Evolutionary conservation across 768 basidiomycete species (phyloP), one percentile per base, ranked within the genome.

Genomic region (Cyathus striatus): DNA sequence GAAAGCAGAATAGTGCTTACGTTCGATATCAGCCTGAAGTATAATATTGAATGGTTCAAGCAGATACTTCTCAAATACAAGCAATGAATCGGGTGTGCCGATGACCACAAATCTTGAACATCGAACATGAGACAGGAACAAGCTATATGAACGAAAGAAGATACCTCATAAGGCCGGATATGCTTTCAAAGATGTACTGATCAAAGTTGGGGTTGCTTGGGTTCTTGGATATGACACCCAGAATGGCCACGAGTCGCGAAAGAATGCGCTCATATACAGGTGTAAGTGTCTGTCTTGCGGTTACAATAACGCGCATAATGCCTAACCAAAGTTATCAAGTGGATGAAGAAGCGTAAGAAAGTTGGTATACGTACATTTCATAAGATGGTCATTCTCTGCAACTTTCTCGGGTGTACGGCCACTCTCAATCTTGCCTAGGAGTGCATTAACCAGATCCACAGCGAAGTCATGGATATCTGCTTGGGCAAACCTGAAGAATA

Each of bases 141-240:
- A 16, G 49, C 16, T 39, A 32, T 20, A 43, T 21, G 17, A 26
- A 17, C n/a, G 44, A 21, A 27, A 3, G 23, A 26, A 27, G 35
- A 18, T 43, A 89, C 89, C 90, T 78, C 70, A 96, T 86, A 52
- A 99, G 66, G 2, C 86, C 94, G n/a, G 94, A 86, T 32, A 99
- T 81, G 57, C 87, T 88, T 67, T 99, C 95, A 56, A 99, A 98
- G 49, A 92, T 87, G 58, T 90, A 96, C 61, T 98, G 96, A 61
- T 96, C 94, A 63, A 99, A 98, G 51, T 86, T 83, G 2, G 96
- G 96, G 63, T 99, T 99, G 60, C 89, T 92, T 13, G 96, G 95
- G 59, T 99, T 99, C 68, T 87, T 90, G 47, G 87, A 90, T 53
- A 95, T 92, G 42, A 85, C 75, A 10, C 87, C 84, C 23, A 97